These are phyloP conservation scores for Albifimbria verrucaria DNA, from an alignment of 2,329 filamentous ascomycete genomes.

Conservation along the genomic window DNA sequence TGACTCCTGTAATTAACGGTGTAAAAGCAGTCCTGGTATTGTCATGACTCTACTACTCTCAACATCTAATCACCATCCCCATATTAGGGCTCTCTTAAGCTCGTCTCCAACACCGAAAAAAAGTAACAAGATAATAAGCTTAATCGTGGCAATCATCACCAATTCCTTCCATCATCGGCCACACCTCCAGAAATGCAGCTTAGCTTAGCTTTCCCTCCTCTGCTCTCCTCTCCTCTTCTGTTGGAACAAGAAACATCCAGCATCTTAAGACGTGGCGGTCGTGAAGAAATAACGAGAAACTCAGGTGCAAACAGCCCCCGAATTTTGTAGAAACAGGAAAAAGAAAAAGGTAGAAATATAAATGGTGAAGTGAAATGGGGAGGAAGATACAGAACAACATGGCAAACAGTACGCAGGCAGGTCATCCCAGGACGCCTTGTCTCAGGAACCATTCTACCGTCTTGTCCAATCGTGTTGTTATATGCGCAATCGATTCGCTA, in stretches of 20 bases:
- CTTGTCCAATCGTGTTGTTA: neutral
- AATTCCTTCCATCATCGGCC: no score
- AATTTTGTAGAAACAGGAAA: conserved; percentile 3
- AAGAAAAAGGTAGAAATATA: conserved; percentile 16
- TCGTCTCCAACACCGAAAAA: no score
- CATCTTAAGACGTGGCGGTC: neutral
- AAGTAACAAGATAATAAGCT: neutral
- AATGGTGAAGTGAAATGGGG: conserved; percentile 16
- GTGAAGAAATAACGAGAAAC: neutral
- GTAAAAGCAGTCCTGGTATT: no score
- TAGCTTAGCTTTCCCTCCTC: neutral
- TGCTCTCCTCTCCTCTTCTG: neutral
- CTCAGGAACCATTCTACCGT: conserved; percentile 6
- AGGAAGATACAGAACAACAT: conserved; percentile 9
- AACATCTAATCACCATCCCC: no score
- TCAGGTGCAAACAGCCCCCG: neutral
- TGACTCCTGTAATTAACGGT: no score
- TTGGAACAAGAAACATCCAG: neutral
- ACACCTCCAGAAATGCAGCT: neutral
- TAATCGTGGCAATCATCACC: neutral
- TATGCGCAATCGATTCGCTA: neutral
- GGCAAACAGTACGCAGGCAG: neutral
- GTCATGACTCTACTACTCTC: no score
- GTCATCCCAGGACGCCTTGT: neutral
- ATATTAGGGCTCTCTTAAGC: no score